Evolutionary conservation across 1,284 basidiomycete species (phyloP).

Genomic region (Austroboletus niveus): DNA sequence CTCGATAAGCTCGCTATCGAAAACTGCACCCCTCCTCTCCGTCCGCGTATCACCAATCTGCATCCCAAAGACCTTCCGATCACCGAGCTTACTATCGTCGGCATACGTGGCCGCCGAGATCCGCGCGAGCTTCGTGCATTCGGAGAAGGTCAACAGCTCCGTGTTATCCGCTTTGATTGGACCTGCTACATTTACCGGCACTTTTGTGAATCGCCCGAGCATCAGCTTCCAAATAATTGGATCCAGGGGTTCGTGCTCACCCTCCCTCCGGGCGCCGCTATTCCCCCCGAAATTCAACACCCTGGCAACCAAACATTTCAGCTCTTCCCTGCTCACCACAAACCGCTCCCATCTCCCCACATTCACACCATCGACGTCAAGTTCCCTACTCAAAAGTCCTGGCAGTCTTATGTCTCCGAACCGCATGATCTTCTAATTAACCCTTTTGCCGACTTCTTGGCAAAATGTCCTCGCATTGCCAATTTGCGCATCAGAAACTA

Average conservation of each 20-base stretch:
- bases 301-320: background rate
- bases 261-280: slow-evolving; percentile 9
- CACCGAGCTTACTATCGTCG: slow-evolving; percentile 36
- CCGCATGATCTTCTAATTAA: slow-evolving; percentile 27
- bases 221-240: slow-evolving; percentile 12
- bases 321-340: slow-evolving; percentile 8
- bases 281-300: slow-evolving; percentile 6
- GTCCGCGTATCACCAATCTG: slow-evolving; percentile 11
- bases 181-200: slow-evolving; percentile 40
- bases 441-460: slow-evolving; percentile 25
- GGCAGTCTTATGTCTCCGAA: slow-evolving; percentile 29
- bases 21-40: slow-evolving; percentile 33
- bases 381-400: slow-evolving; percentile 33
- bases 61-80: slow-evolving; percentile 37
- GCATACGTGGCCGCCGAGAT: slow-evolving; percentile 26
- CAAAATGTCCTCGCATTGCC: slow-evolving; percentile 23
- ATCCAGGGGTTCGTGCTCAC: slow-evolving; percentile 13
- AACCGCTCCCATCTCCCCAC: slow-evolving; percentile 28
- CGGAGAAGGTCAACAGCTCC: slow-evolving; percentile 34
- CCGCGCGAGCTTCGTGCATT: slow-evolving; percentile 25
- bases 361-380: slow-evolving; percentile 37
- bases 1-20: slow-evolving; percentile 37
- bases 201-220: slow-evolving; percentile 14
- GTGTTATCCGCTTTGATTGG: slow-evolving; percentile 37
- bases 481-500: slow-evolving; percentile 27